phyloP scores from a whole-genome alignment of 495 filamentous ascomycete species.

The Xylaria bambusicola region DNA sequence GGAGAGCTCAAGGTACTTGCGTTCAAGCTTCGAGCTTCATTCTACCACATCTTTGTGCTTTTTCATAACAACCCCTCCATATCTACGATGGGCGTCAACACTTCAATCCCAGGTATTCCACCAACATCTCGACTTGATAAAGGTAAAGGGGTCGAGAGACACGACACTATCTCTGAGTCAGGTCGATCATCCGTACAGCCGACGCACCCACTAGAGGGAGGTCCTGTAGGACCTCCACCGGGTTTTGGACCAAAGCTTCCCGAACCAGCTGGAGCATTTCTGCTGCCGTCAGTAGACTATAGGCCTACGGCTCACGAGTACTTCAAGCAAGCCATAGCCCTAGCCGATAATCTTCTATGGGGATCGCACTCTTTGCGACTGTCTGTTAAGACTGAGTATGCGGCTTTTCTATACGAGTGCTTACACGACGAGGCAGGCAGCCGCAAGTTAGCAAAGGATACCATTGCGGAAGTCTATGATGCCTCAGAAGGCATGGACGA shows the following conservation, averaged over 20 bases:
- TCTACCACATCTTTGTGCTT: constrained; percentile 95
- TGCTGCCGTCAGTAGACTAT: constrained; percentile 80
- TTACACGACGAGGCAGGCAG: constrained; percentile 76
- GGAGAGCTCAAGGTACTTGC: constrained; percentile 82
- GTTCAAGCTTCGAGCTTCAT: constrained; percentile 88
- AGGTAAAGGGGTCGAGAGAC: constrained; percentile 46
- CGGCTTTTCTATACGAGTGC: constrained; percentile 95
- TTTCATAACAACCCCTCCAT: constrained; percentile 76
- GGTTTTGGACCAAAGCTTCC: constrained; percentile 50
- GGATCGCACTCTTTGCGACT: constrained; percentile 89
- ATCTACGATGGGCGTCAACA: constrained; percentile 38
- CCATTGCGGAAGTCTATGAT: constrained; percentile 88
- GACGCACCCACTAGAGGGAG: constrained; percentile 48
- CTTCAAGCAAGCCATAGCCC: constrained; percentile 75
- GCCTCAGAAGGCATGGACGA: constrained; percentile 90
- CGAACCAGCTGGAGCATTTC: constrained; percentile 62
- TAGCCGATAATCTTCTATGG: constrained; percentile 74
- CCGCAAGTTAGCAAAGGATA: constrained; percentile 72
- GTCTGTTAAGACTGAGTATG: constrained; percentile 88
- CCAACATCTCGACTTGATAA: constrained; percentile 40
- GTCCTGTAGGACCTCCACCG: constrained; percentile 52
- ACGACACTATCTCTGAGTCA: constrained; percentile 26
- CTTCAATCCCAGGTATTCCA: constrained; percentile 27
- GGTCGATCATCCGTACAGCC: constrained; percentile 40
- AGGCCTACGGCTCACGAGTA: constrained; percentile 75